Evolutionary conservation across 345 rosid genomes (phyloP), one percentile per base, ranked within the genome.

Genomic region (Balakata baccata): DNA sequence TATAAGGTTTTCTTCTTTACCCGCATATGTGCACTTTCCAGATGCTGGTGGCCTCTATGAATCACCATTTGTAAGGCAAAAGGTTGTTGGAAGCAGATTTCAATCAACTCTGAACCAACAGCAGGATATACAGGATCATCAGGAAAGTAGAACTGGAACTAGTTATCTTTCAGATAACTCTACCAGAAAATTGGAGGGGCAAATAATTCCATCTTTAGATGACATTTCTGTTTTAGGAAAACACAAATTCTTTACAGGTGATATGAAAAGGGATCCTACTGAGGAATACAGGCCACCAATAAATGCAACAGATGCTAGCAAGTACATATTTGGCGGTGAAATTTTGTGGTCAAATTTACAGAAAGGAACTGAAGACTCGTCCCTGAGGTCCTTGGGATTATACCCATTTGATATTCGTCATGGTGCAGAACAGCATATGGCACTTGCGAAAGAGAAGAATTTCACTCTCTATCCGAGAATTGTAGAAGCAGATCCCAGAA

Each of bases 71-170:
- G 69, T 66, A 52, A 73, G 72, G 80, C 69, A 51, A 66, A 82
- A 76, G 68, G 77, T 77, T 70, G 75, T 69, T 52, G 80, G 80
- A 62, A 25, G 73, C 70, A 63, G 66, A 51, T 58, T 74, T 68
- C 75, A 53, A 65, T 66, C 81, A 52, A 63, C 50, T 68, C 29
- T 52, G 59, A 79, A 76, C 75, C 82, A 82, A 71, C 78, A 84
- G 53, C 79, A 46, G 4, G 83, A 83, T 81, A 64, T 75, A 58
- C 37, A 78, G 81, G 79, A 70, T 78, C 81, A 73, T 79, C 85
- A 85, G 62, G 85, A 78, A 58, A 70, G 73, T 76, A 62, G 72
- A 49, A 57, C 67, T 7, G 45, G 73, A 74, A 47, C 60, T 70
- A 41, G 75, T 77, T 64, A 75, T 64, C 79, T 47, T 22, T 69